Percentiles rank a stretch among this genome's conserved stretches.
phyloP scores from a whole-genome alignment of 176 grass and related monocot species.

The Microstegium vimineum region DNA sequence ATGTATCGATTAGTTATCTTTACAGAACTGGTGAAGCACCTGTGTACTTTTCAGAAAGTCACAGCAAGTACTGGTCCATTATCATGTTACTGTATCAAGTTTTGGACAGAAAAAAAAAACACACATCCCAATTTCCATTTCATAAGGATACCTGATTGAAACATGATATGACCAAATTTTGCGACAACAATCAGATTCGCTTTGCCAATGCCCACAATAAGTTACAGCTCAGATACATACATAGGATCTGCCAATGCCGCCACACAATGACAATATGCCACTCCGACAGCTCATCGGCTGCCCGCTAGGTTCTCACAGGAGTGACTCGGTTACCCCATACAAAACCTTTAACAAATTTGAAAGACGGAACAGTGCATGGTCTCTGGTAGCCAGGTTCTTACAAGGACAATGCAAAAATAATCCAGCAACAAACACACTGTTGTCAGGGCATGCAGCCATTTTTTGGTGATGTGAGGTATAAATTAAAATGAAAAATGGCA shows the following conservation, averaged over 20 bases:
- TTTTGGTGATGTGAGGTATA: conserved; percentile 39
- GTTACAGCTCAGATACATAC: conserved; percentile 35
- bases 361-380: conserved; percentile 19
- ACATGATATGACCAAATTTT: not conserved
- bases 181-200: not conserved
- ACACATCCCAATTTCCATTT: not conserved
- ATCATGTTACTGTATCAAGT: not conserved
- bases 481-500: conserved; percentile 41
- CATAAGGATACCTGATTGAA: not conserved
- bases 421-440: conserved; percentile 28
- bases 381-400: conserved; percentile 30
- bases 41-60: not conserved
- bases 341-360: conserved; percentile 40
- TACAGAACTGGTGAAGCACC: not conserved
- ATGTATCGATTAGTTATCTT: not conserved
- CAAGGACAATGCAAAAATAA: conserved; percentile 41
- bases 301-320: conserved; percentile 33
- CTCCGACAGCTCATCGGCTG: conserved; percentile 20
- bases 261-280: conserved; percentile 29
- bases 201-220: conserved; percentile 26
- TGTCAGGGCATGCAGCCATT: conserved; percentile 18
- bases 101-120: not conserved
- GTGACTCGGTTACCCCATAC: conserved; percentile 24
- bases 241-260: not conserved
- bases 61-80: not conserved